phyloP scores from a whole-genome alignment of 2,329 filamentous ascomycete species.

The Pochonia chlamydosporia region DNA sequence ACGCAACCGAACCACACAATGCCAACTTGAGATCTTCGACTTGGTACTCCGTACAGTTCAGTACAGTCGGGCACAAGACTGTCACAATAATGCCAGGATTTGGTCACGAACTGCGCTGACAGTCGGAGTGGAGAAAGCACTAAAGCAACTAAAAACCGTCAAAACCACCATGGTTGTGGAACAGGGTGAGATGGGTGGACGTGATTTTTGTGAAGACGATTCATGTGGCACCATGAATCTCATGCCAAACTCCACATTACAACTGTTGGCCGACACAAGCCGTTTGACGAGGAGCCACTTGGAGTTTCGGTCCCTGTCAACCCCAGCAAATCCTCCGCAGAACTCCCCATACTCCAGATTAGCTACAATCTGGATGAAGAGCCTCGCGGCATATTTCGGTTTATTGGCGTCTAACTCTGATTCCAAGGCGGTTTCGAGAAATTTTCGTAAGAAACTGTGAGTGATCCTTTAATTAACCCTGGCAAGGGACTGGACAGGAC shows the following conservation, averaged over 20 bases:
- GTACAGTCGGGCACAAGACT: not conserved
- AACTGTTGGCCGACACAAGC: not conserved
- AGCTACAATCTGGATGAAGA: not conserved
- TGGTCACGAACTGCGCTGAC: too few relatives aligned
- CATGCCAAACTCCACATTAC: not conserved
- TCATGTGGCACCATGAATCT: too few relatives aligned
- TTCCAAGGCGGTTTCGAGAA: not conserved
- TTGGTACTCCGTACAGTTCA: not conserved
- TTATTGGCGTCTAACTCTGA: not conserved
- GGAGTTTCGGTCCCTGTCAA: not conserved
- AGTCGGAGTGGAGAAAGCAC: too few relatives aligned
- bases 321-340: not conserved
- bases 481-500: too few relatives aligned
- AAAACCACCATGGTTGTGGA: too few relatives aligned
- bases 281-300: not conserved
- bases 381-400: not conserved
- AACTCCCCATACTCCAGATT: not conserved
- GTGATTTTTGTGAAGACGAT: too few relatives aligned
- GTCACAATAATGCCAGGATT: too few relatives aligned
- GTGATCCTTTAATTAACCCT: too few relatives aligned
- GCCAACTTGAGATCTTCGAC: not conserved
- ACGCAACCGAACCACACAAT: not conserved
- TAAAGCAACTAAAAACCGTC: too few relatives aligned
- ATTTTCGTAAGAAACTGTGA: too few relatives aligned
- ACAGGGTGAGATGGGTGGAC: too few relatives aligned